Percentiles rank a stretch among this genome's conserved stretches.
These are phyloP conservation scores for Xylaria sp. DNA, from an alignment of 2,329 filamentous ascomycete species.

Conservation along the genomic window DNA sequence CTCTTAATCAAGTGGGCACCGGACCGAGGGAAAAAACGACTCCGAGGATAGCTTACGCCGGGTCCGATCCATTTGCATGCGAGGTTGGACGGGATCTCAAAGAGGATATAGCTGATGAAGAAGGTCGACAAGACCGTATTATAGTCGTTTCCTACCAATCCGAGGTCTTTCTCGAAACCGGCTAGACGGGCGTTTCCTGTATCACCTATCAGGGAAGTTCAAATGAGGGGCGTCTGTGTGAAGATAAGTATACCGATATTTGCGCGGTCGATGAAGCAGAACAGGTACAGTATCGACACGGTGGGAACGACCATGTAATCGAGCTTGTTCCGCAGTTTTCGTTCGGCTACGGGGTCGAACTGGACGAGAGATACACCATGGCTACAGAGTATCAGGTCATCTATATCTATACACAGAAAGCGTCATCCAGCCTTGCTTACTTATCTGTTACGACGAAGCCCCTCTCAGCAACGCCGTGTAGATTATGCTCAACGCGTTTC, in stretches of 20 bases:
- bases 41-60: conserved; percentile 50
- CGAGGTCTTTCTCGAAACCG: conserved; percentile 70
- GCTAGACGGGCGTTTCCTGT: conserved; percentile 75
- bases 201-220: conserved; percentile 7
- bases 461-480: conserved; percentile 52
- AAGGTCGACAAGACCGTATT: conserved; percentile 75
- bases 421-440: conserved; percentile 43
- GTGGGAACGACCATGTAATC: conserved; percentile 71
- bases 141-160: conserved; percentile 71
- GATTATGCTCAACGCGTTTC: conserved; percentile 36
- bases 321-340: conserved; percentile 67
- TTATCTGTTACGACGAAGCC: conserved; percentile 60
- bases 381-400: conserved; percentile 43
- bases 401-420: background rate
- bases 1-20: background rate
- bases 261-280: conserved; percentile 76
- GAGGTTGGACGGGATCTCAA: conserved; percentile 76
- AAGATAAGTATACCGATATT: conserved; percentile 77
- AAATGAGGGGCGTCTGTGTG: too few species aligned
- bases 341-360: conserved; percentile 67
- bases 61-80: conserved; percentile 77
- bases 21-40: background rate
- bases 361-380: conserved; percentile 61
- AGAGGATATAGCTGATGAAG: conserved; percentile 78
- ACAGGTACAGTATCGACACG: conserved; percentile 71